Evolutionary conservation across 2,329 filamentous ascomycete genomes (phyloP), one percentile per base, ranked within the genome.

Genomic region (Alternaria brassicae): DNA sequence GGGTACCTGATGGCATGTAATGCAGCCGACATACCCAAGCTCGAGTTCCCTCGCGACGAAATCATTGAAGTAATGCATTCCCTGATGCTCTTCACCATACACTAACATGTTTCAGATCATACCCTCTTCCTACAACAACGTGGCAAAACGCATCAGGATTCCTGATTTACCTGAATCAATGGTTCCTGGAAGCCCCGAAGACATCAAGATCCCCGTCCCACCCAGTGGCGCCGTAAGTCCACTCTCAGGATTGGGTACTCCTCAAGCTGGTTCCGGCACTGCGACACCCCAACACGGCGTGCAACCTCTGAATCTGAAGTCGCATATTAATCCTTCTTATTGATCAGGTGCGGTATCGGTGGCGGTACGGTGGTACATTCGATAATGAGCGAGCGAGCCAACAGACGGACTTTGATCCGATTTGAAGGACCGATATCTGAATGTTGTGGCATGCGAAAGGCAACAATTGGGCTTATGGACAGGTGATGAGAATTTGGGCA

Each of bases 1-100:
- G 93, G 93, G 23, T 99, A 99, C 78, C 84, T 99, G 37, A 99
- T 99, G 95, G 95, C 96, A 69, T 98, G 95, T 80, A 95, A 94
- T 75, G 93, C 96, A 8, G 91, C 90, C 78, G 93, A 96, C 73
- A 99, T 99, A 63, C 95, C 95, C 4, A 90, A 89, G 68, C 86
- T 99, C 62, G 91, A 92, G 67, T 99, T 99, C 72, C 95, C 95
- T 4, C 91, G 95, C 41, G 90, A 99, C 74, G 93, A 99, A 77
- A 98, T 99, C 74, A 97, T 99, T 68, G 95, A 99, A 83, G 88
- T 87, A 75, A 69, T 6, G 1, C 4, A 23, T 17, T 9, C 19
- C 10, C 5, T 13, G 2, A 2, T 6, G 10, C 9, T 21, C 6
- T 4, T 15, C 12, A 7, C 17, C 19, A 27, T 52, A 15, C 8